Base-by-base conservation (phyloP, 2,329 filamentous ascomycete species). In the Sporothrix brunneoviolacea region DNA sequence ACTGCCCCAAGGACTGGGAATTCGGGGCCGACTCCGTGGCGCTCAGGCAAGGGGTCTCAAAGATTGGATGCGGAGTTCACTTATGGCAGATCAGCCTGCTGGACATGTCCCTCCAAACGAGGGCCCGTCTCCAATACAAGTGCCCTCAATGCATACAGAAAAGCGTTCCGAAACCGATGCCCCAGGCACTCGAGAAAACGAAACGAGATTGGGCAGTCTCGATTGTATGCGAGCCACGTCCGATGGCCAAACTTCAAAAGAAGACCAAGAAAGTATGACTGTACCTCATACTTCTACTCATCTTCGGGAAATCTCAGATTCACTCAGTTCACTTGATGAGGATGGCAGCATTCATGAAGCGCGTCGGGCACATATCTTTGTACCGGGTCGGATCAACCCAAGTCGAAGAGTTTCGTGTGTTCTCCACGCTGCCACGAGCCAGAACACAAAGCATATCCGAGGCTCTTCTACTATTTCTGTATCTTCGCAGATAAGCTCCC, bases 331-430 rank as follows among this genome's bases (percentile, higher is more conserved):
- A 22, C 35, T 54, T 18, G 56, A 55, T 8, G 57, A 59, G 8
- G 59, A 59, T 9, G 46, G 55, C 30, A 61, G 55, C 38, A 57
- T 64, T 4, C 57, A 62, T 18, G 54, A 62, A 27, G 61, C 61
- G 9, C 54, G 41, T 8, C 41, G 50, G 22, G 56, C 56, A 3
- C 54, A 49, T n/a, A 33, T 55, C 15, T 38, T 59, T 16, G 32
- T 36, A 6, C 18, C 36, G 6, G 46, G 42, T 19, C 51, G 35
- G 15, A 21, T 40, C 4, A 7, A 28, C 7, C 27, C 32, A 13
- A 2, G 22, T 8, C 12, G 22, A 37, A 10, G n/a, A 21, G 2
- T 21, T 30, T 36, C 24, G 10, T 28, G 24, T 28, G 13, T 15
- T 22, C 32, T 45, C 18, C 22, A 16, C 19, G 15, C 37, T 9